These are phyloP conservation scores for Xylariaceae sp. DNA, from an alignment of 2,329 filamentous ascomycete genomes.

Conservation along the genomic window DNA sequence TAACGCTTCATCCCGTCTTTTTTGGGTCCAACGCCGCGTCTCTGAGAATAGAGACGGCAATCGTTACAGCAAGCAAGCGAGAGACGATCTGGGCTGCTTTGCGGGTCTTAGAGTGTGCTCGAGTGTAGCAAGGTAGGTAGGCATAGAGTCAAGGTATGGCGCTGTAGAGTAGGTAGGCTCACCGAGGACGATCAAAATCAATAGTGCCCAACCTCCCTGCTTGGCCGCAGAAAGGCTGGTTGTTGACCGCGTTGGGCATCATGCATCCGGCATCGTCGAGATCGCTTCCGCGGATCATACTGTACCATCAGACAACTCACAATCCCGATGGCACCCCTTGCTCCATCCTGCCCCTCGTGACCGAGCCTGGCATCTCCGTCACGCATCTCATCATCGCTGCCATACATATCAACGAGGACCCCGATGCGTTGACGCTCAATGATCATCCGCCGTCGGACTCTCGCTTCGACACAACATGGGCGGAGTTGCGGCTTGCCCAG, in stretches of 20 bases:
- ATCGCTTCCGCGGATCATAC: constrained; percentile 27
- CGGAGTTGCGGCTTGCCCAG: constrained; percentile 64
- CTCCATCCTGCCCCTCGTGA: constrained; percentile 40
- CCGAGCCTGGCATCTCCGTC: constrained; percentile 34
- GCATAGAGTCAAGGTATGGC: too few relatives aligned
- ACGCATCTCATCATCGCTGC: constrained; percentile 76
- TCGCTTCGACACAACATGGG: constrained; percentile 63
- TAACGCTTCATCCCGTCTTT: background rate
- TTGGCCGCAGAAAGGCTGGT: background rate
- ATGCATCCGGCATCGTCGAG: constrained; percentile 22
- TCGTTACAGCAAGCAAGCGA: background rate
- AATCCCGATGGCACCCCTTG: constrained; percentile 34
- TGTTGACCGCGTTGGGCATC: background rate
- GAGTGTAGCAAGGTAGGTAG: background rate
- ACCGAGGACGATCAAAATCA: background rate
- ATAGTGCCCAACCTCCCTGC: background rate
- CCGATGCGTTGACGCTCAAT: constrained; percentile 65
- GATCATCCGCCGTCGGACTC: constrained; percentile 61
- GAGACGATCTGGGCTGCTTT: too few relatives aligned
- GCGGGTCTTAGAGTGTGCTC: background rate
- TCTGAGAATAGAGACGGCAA: too few relatives aligned
- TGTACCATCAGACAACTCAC: constrained; percentile 41
- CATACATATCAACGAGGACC: constrained; percentile 67
- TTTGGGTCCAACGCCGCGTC: too few relatives aligned
- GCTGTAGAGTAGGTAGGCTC: background rate